These are phyloP conservation scores for Coemansia sp. DNA, from an alignment of 192 early-diverging fungal genomes.

Conservation along the genomic window DNA sequence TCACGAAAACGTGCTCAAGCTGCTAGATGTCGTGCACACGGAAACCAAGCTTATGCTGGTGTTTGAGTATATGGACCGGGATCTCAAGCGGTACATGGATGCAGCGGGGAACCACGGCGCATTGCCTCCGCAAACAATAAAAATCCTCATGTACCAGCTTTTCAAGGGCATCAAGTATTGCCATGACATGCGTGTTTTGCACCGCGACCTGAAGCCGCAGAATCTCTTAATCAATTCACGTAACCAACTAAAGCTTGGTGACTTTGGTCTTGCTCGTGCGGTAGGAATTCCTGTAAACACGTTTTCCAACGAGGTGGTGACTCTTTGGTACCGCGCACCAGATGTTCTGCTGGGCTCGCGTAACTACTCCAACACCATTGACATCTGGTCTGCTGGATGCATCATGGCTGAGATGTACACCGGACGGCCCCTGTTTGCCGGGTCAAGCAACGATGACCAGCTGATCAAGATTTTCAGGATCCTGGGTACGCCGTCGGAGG, in stretches of 20 bases:
- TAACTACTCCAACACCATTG: constrained; percentile 93
- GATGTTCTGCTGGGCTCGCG: constrained; percentile 96
- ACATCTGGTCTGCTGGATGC: constrained; percentile 97
- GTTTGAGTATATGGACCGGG: constrained; percentile 87
- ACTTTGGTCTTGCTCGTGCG: constrained; percentile 81
- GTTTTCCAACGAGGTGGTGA: constrained; percentile 98
- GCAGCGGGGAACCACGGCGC: constrained; percentile 62
- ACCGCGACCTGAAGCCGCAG: constrained; percentile 85
- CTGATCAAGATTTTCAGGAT: constrained; percentile 75
- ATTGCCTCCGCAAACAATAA: constrained; percentile 64
- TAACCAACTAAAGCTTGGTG: constrained; percentile 80
- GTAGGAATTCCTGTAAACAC: constrained; percentile 89
- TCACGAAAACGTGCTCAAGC: constrained; percentile 86
- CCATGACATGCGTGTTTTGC: constrained; percentile 80
- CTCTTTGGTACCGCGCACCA: constrained; percentile 96
- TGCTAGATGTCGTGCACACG: constrained; percentile 82
- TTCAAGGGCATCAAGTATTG: constrained; percentile 81
- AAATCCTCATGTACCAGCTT: constrained; percentile 80
- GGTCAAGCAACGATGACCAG: constrained; percentile 80
- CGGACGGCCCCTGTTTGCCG: constrained; percentile 78
- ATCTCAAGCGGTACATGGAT: constrained; percentile 87
- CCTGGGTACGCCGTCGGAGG: constrained; percentile 76
- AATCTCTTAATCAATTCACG: constrained; percentile 79
- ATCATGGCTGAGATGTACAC: constrained; percentile 96
- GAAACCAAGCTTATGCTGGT: constrained; percentile 84